A percentile compares a stretch with the other conserved stretches of the same genome.
phyloP scores from a whole-genome alignment of 139 green algal genomes.

The Coelastrella sp. region DNA sequence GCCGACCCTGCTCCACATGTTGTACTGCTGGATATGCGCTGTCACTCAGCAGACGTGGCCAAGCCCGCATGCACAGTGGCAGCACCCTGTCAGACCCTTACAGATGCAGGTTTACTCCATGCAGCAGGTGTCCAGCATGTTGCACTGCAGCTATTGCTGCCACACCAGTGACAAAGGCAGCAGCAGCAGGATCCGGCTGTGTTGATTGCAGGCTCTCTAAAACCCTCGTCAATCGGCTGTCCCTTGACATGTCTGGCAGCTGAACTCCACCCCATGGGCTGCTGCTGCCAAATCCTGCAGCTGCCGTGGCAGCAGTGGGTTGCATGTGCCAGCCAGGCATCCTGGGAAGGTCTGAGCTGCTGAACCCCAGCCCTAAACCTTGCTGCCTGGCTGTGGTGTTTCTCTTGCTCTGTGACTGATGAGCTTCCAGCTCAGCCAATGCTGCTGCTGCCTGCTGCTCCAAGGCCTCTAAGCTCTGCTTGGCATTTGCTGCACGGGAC shows the following conservation, averaged over 20 bases:
- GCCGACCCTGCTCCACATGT: no score
- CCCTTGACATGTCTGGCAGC: not conserved
- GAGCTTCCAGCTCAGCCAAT: slow-evolving; percentile 20
- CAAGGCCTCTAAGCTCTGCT: not conserved
- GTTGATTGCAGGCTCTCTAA: not conserved
- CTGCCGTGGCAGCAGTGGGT: slow-evolving; percentile 3
- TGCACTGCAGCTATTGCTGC: slow-evolving; percentile 9
- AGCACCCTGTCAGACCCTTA: not conserved
- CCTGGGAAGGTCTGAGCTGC: not conserved
- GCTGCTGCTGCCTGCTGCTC: slow-evolving; percentile 33
- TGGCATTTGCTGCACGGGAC: not conserved
- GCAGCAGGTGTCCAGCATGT: slow-evolving; percentile 23
- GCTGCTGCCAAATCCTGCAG: slow-evolving; percentile 9
- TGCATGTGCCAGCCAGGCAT: not conserved
- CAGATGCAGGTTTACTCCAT: not conserved
- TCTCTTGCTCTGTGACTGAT: not conserved
- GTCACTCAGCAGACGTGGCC: not conserved
- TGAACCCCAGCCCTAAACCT: not conserved
- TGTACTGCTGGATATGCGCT: no score
- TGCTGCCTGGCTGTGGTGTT: not conserved
- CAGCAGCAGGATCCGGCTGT: slow-evolving; percentile 27
- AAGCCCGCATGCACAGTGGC: not conserved
- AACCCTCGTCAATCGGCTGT: not conserved
- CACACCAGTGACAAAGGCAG: not conserved
- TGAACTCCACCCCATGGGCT: not conserved